Percentiles rank a stretch among this genome's conserved stretches.
These are phyloP conservation scores for Micromonas commoda DNA, from an alignment of 139 green algal genomes.

Conservation along the genomic window DNA sequence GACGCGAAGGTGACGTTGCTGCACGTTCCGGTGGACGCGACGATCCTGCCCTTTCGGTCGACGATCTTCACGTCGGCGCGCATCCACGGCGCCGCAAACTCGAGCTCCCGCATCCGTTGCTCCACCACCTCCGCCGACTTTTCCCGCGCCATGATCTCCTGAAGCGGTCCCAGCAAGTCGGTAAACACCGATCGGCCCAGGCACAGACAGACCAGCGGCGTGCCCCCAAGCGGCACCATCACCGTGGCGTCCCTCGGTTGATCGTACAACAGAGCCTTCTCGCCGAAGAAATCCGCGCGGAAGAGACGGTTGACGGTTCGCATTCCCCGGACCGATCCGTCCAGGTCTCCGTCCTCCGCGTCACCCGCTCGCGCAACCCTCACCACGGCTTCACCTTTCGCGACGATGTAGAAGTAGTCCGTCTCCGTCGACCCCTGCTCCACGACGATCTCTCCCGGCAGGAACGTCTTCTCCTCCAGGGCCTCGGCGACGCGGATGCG, in stretches of 20 bases:
- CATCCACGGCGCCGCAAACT: background rate
- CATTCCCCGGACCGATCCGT: background rate
- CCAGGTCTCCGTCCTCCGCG: background rate
- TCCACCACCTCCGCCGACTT: slow-evolving; percentile 49
- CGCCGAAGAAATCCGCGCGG: slow-evolving; percentile 88
- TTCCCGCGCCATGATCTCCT: slow-evolving; percentile 74
- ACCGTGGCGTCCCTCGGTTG: slow-evolving; percentile 65
- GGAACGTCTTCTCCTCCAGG: slow-evolving; percentile 25
- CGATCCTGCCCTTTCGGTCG: background rate
- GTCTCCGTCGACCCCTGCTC: background rate
- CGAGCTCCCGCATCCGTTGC: background rate
- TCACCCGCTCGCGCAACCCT: slow-evolving; percentile 45
- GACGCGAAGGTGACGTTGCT: background rate
- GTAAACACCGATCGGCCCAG: slow-evolving; percentile 76
- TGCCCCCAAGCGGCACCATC: slow-evolving; percentile 48
- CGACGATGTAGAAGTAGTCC: slow-evolving; percentile 65
- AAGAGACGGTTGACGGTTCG: slow-evolving; percentile 94
- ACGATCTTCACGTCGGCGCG: background rate
- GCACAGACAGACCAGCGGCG: slow-evolving; percentile 61
- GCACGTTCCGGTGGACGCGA: background rate
- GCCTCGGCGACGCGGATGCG: slow-evolving; percentile 21
- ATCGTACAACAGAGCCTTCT: slow-evolving; percentile 67
- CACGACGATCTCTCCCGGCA: slow-evolving; percentile 19
- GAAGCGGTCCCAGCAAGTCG: slow-evolving; percentile 74
- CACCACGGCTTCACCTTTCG: slow-evolving; percentile 85